Evolutionary conservation across 2,329 filamentous ascomycete genomes (phyloP).

Genomic region (Plectosphaerella plurivora): DNA sequence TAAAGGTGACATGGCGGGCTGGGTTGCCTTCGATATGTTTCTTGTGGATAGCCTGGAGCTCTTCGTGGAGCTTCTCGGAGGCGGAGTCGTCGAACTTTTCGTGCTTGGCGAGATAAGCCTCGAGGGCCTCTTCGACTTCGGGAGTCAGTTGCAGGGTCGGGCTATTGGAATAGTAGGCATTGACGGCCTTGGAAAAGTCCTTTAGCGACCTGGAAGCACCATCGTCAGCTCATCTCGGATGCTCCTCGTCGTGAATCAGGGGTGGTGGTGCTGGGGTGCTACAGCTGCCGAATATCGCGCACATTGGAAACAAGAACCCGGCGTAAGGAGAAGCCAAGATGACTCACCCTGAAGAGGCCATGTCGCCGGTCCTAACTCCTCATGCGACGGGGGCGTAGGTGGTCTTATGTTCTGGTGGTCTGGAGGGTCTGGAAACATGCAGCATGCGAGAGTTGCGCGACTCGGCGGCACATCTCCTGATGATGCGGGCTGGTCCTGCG

Average conservation of each 20-base stretch:
- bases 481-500: not conserved
- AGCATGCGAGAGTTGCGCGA: not conserved
- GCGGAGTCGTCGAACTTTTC: constrained; percentile 62
- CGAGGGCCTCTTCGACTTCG: constrained; percentile 57
- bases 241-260: not conserved
- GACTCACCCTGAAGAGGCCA: constrained; percentile 5
- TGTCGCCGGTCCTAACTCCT: not conserved
- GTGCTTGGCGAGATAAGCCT: constrained; percentile 65
- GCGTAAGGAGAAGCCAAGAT: not conserved
- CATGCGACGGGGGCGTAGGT: not conserved
- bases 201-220: constrained; percentile 45
- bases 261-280: not conserved
- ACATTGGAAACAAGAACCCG: not conserved
- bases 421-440: not conserved
- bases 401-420: not conserved
- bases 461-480: not conserved
- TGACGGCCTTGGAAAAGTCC: constrained; percentile 56
- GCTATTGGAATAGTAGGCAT: constrained; percentile 38
- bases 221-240: constrained; percentile 1
- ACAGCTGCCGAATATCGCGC: not conserved
- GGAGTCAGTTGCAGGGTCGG: constrained; percentile 60
- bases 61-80: constrained; percentile 69
- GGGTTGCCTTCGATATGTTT: constrained; percentile 55
- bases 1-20: constrained; percentile 60
- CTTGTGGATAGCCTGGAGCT: constrained; percentile 63